These are phyloP conservation scores for Lepidium aucheri DNA, from an alignment of 345 rosid species.

Conservation along the genomic window DNA sequence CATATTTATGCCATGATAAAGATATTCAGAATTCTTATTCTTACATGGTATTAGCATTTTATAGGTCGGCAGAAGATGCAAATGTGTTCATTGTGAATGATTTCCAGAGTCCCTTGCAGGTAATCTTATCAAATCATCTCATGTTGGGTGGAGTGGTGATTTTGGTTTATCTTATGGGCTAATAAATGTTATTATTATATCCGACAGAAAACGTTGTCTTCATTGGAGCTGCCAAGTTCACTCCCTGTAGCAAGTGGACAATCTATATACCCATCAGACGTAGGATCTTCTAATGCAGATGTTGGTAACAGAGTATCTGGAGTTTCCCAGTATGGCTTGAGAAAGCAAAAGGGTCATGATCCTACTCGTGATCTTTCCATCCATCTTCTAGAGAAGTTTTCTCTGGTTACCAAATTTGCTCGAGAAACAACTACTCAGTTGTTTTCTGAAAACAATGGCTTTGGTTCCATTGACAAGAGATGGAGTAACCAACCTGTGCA, in stretches of 20 bases:
- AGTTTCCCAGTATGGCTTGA: constrained; percentile 38
- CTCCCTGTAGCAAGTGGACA: constrained; percentile 55
- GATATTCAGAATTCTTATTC: neutral
- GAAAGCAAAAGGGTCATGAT: constrained; percentile 68
- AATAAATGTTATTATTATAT: constrained; percentile 23
- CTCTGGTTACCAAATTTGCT: constrained; percentile 91
- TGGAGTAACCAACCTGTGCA: constrained; percentile 27
- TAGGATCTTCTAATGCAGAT: constrained; percentile 35
- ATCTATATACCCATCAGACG: constrained; percentile 34
- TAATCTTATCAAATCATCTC: constrained; percentile 10
- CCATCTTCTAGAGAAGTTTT: constrained; percentile 84
- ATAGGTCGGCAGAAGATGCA: constrained; percentile 88
- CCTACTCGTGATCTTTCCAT: constrained; percentile 89
- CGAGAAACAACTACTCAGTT: constrained; percentile 87
- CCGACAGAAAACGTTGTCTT: constrained; percentile 72
- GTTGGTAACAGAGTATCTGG: constrained; percentile 25
- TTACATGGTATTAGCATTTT: constrained; percentile 13
- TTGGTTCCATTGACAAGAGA: constrained; percentile 55
- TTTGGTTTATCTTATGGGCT: constrained; percentile 3
- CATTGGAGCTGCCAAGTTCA: constrained; percentile 85
- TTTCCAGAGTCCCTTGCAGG: constrained; percentile 88
- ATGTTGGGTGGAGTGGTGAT: neutral
- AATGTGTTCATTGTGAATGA: constrained; percentile 87
- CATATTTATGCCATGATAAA: neutral
- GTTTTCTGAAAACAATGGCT: constrained; percentile 64